A percentile compares a stretch with the other conserved stretches of the same genome.
phyloP scores from a whole-genome alignment of 2,329 filamentous ascomycete genomes.

The Aspergillus glaucus region DNA sequence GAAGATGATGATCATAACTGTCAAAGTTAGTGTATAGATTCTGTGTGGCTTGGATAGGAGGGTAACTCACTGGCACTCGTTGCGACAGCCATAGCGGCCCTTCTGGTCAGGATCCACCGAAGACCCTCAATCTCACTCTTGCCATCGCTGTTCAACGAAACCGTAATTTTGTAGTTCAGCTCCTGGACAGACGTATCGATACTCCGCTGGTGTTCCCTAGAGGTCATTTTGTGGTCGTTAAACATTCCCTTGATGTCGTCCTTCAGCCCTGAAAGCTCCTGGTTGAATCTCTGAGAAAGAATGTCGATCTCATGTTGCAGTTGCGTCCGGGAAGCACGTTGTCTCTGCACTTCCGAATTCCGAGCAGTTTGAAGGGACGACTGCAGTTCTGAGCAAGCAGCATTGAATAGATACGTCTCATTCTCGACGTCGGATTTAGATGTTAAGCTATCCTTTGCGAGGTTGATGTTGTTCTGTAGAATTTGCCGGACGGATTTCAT shows the following conservation, averaged over 20 bases:
- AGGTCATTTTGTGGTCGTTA: constrained; percentile 89
- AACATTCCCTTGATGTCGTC: constrained; percentile 95
- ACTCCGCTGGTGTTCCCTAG: constrained; percentile 76
- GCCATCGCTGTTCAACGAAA: constrained; percentile 79
- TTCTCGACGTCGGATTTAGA: constrained; percentile 93
- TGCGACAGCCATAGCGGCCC: constrained; percentile 57
- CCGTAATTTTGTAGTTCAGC: constrained; percentile 93
- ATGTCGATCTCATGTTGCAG: constrained; percentile 96
- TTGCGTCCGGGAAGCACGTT: constrained; percentile 74
- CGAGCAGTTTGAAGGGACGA: constrained; percentile 78
- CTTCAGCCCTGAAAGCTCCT: constrained; percentile 73
- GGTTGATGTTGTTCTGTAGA: constrained; percentile 70
- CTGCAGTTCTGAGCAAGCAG: constrained; percentile 84
- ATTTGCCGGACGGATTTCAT: constrained; percentile 88
- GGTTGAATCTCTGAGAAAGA: constrained; percentile 72
- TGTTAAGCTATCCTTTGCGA: constrained; percentile 73
- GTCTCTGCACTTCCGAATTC: constrained; percentile 69
- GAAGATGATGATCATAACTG: constrained; percentile 45
- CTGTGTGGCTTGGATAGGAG: background rate
- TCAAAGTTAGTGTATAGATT: constrained; percentile 7
- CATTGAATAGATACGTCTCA: constrained; percentile 87
- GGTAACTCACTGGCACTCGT: constrained; percentile 42
- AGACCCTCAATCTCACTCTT: constrained; percentile 88
- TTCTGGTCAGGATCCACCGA: constrained; percentile 70
- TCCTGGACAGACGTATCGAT: constrained; percentile 88